These are phyloP conservation scores for Geranomyces michiganensis DNA, from an alignment of 192 early-diverging fungal species.

Conservation along the genomic window DNA sequence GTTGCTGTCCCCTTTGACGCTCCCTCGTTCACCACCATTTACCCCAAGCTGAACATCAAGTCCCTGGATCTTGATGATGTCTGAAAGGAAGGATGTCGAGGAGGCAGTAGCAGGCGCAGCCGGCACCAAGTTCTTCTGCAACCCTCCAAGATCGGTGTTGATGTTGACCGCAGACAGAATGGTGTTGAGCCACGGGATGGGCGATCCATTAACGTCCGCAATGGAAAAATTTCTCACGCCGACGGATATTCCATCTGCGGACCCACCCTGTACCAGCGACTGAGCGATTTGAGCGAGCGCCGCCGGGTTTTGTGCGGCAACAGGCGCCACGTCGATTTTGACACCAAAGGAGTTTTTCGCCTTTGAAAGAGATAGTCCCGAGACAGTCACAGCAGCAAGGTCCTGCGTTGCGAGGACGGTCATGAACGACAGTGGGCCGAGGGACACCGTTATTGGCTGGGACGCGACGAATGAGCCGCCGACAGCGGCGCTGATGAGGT, in stretches of 20 bases:
- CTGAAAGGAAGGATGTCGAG: not conserved
- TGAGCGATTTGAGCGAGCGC: conserved; percentile 1
- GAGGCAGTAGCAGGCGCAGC: not conserved
- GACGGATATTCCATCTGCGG: conserved; percentile 9
- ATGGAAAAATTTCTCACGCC: conserved; percentile 19
- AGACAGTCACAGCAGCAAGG: not conserved
- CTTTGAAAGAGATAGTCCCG: conserved; percentile 4
- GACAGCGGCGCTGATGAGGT: conserved; percentile 1
- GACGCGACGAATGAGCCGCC: conserved; percentile 3
- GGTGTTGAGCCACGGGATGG: conserved; percentile 14
- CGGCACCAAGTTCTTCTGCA: conserved; percentile 12
- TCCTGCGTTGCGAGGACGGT: not conserved
- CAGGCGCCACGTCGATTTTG: conserved; percentile 9
- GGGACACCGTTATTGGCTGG: conserved; percentile 21
- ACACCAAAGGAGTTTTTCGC: conserved; percentile 9
- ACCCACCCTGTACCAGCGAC: not conserved
- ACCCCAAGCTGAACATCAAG: conserved; percentile 7
- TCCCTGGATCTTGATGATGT: conserved; percentile 8
- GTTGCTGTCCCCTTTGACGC: too few relatives aligned
- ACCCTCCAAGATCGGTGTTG: conserved; percentile 11
- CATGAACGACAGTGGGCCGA: conserved; percentile 12
- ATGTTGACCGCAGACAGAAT: conserved; percentile 13
- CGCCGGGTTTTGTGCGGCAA: not conserved
- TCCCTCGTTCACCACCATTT: not conserved
- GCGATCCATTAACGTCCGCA: not conserved